Conservation (phyloP, 2,329 filamentous ascomycete species). For the Aureobasidium namibiae region DNA sequence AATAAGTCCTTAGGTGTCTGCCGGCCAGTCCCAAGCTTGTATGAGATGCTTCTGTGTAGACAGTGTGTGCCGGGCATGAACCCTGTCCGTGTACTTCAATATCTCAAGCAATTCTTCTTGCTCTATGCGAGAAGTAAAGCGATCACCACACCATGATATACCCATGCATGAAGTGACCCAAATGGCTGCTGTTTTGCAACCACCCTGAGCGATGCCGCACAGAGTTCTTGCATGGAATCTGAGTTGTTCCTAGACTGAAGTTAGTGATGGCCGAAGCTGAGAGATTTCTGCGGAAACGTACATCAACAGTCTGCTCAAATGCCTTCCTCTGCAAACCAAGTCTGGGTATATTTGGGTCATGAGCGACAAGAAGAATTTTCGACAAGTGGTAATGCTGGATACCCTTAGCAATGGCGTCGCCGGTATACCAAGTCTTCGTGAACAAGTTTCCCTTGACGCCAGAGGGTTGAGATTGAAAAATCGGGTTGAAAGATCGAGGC, state of each 20-base stretch:
- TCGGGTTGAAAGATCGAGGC: conserved; percentile 47
- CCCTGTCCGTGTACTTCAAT: conserved; percentile 39
- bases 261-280: not conserved
- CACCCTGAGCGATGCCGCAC: conserved; percentile 52
- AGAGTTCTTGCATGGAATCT: conserved; percentile 40
- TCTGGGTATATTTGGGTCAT: conserved; percentile 46
- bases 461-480: conserved; percentile 37
- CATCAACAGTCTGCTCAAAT: conserved; percentile 34
- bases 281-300: not conserved
- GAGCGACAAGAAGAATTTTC: conserved; percentile 48
- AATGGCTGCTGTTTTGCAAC: conserved; percentile 47
- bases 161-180: conserved; percentile 32
- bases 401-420: conserved; percentile 51
- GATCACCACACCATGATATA: conserved; percentile 36
- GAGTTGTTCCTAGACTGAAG: conserved; percentile 32
- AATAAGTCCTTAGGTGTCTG: not conserved
- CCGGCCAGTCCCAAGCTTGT: conserved; percentile 40
- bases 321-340: conserved; percentile 36
- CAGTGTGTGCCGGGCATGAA: conserved; percentile 47
- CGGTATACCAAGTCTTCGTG: conserved; percentile 50
- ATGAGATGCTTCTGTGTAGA: conserved; percentile 41
- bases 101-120: conserved; percentile 43
- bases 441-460: conserved; percentile 36
- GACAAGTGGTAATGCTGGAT: conserved; percentile 54
- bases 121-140: conserved; percentile 39